Percentiles rank a stretch among this genome's conserved stretches.
These are phyloP conservation scores for Hypoxylon sp. DNA, from an alignment of 2,329 filamentous ascomycete species.

Conservation along the genomic window DNA sequence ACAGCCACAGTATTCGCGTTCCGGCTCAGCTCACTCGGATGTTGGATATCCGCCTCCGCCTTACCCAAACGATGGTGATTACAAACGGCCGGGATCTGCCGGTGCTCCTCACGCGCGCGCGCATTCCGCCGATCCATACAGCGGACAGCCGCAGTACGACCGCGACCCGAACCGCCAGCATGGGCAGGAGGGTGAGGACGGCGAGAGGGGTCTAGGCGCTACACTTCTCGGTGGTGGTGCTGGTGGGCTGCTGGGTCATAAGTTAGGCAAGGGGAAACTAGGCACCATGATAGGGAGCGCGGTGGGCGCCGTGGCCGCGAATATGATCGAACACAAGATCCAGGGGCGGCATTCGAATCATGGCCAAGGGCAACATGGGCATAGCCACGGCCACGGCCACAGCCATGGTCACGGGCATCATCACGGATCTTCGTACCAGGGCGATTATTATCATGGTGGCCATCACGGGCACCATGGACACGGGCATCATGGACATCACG, in stretches of 20 bases:
- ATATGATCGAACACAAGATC: constrained; percentile 63
- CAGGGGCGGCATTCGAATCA: constrained; percentile 55
- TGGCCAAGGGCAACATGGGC: constrained; percentile 32
- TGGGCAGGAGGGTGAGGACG: constrained; percentile 53
- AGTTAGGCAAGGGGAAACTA: constrained; percentile 68
- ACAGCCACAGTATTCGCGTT: constrained; percentile 50
- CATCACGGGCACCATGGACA: constrained; percentile 34
- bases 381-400: constrained; percentile 18
- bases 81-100: constrained; percentile 5
- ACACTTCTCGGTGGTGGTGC: constrained; percentile 67
- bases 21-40: constrained; percentile 52
- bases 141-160: constrained; percentile 21
- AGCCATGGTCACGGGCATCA: constrained; percentile 37
- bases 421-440: constrained; percentile 25
- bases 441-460: constrained; percentile 31
- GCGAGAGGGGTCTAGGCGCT: constrained; percentile 69
- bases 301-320: constrained; percentile 69
- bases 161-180: constrained; percentile 32
- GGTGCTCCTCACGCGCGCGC: constrained; percentile 40
- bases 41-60: constrained; percentile 42
- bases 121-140: constrained; percentile 52
- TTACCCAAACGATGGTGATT: constrained; percentile 32
- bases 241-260: constrained; percentile 68
- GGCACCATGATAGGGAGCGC: constrained; percentile 67
- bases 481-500: constrained; percentile 39